Evolutionary conservation across 371 early-diverging fungal species (phyloP), one percentile per base, ranked within the genome.

Genomic region (Paraphysoderma sedebokerense): DNA sequence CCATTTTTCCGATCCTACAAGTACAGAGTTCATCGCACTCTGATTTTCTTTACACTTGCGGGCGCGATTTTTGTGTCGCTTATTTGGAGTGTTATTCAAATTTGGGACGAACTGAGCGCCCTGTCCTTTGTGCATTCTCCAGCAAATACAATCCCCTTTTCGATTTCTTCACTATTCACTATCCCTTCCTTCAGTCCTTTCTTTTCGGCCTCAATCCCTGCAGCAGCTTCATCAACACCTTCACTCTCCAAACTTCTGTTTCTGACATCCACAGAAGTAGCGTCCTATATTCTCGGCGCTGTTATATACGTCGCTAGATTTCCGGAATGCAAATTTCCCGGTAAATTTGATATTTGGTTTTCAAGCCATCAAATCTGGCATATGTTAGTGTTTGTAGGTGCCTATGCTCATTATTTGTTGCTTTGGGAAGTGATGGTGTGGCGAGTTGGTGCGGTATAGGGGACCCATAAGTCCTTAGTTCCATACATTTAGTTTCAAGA

Each of bases 351-450:
- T 29, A n/a, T 48, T 7, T 22, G 56, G 15, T 41, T 45, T 28
- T 53, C 61, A 11, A 54, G 54, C 19, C 67, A 67, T 46, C 59
- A 58, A 41, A 50, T 59, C 3, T 67, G 67, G 67, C 67, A 67
- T 41, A 23, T 53, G 28, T 23, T 47, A 31, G 60, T 63, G 3
- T 13, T 55, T 5, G 2, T 13, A 13, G 55, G 53, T 12, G 46
- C 48, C 4, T 57, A 5, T 8, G 37, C 13, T 3, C 53, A 53
- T 27, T 54, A 34, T 20, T 9, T 22, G 12, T 6, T n/a, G 13
- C 30, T 44, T n/a, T n/a, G n/a, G n/a, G n/a, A n/a, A n/a, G n/a
- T n/a, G n/a, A n/a, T n/a, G n/a, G n/a, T n/a, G n/a, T n/a, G n/a
- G n/a, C n/a, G n/a, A n/a, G n/a, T n/a, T n/a, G n/a, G n/a, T n/a